phyloP scores from a whole-genome alignment of 352 stramenopile species.

The Phytophthora crassamura region DNA sequence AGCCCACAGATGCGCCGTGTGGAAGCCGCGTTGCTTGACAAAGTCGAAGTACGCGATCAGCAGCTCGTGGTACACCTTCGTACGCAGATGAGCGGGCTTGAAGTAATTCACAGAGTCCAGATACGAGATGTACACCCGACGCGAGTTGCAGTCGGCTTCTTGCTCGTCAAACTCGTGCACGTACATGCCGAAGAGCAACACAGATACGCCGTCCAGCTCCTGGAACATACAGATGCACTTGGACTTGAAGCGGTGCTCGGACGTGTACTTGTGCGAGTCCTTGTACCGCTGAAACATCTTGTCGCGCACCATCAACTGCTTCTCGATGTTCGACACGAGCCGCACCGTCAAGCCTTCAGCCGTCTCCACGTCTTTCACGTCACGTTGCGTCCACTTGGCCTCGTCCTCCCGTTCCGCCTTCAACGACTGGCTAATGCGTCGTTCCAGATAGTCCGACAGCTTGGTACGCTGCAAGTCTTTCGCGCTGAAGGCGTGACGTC shows the following conservation, averaged over 20 bases:
- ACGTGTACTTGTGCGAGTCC: conserved; percentile 90
- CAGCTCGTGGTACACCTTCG: conserved; percentile 99
- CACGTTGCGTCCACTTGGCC: conserved; percentile 79
- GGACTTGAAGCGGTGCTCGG: conserved; percentile 93
- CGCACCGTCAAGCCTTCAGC: conserved; percentile 93
- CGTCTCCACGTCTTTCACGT: conserved; percentile 92
- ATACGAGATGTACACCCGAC: conserved; percentile 98
- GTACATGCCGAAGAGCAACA: conserved; percentile 99
- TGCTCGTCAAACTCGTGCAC: conserved; percentile 99
- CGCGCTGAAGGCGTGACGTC: conserved; percentile 93
- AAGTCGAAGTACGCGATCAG: conserved; percentile 99
- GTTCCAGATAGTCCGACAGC: conserved; percentile 95
- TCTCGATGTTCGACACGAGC: conserved; percentile 96
- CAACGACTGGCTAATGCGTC: conserved; percentile 90
- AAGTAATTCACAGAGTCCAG: conserved; percentile 99
- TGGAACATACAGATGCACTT: conserved; percentile 99
- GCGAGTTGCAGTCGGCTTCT: conserved; percentile 95
- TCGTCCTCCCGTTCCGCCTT: conserved; percentile 89
- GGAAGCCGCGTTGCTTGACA: conserved; percentile 96
- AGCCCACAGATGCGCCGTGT: conserved; percentile 99
- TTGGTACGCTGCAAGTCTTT: conserved; percentile 95
- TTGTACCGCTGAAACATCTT: conserved; percentile 96
- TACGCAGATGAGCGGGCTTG: conserved; percentile 95
- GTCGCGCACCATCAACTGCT: conserved; percentile 94
- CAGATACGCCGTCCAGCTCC: conserved; percentile 99